Base-by-base conservation (phyloP, 768 basidiomycete genomes). In the Termitomyces sp. region DNA sequence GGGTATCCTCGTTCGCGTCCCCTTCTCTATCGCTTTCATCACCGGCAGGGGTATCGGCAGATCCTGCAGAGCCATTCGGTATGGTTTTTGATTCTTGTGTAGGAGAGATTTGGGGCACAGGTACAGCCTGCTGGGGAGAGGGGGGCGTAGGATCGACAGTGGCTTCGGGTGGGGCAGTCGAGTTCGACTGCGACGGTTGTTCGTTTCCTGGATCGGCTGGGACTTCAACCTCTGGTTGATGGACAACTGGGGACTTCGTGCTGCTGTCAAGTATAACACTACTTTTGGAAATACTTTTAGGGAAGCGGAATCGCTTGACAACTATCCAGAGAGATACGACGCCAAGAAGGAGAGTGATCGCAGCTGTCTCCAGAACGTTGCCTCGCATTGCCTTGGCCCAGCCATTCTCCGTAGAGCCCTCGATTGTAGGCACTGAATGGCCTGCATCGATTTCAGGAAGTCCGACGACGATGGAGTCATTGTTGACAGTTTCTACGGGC, bases 1-100 rank as follows among this genome's bases (percentile, higher is more conserved):
- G 72, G 0, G 58, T 61, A 22, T 68, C 69, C 7, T 71, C 72
- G 10, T 59, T 64, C 3, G 58, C 58, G 10, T 63, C 68, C 2
- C 60, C 66, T 43, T 82, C 84, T 60, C 79, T 83, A 53, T 84
- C 84, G 35, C 82, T 81, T 11, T 83, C 85, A n/a, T 83, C 86
- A 2, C 68, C 75, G 47, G 77, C 84, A 38, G 57, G 76, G 16
- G 40, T 46, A 31, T 44, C 39, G 13, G 23, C 22, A 7, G 45
- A 40, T 29, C 23, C 33, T 18, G 48, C n/a, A n/a, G 52, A 40
- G 12, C 52, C 57, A 41, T 58, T 60, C 7, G 25, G 9, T 16
- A 2, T 35, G 31, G 43, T 15, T 46, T 44, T 54, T n/a, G 45
- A 10, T 32, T 56, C 51, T 43, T 45, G 6, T 3, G 32, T 47